Base-by-base conservation (phyloP, 176 grass and related monocot species). In the Carex cristatella region DNA sequence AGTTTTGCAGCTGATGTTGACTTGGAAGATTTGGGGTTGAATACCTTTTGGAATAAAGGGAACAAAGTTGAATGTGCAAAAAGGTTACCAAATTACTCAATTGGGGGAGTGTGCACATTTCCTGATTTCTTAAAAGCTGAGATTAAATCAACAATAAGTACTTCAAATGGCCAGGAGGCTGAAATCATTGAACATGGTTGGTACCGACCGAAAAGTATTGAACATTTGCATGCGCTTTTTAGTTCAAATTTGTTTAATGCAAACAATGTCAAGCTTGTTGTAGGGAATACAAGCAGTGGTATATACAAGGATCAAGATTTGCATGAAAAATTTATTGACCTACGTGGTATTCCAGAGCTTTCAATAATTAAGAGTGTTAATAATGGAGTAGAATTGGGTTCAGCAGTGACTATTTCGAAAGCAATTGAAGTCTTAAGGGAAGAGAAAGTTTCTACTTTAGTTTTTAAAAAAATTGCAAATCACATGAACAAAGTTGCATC, bases 1-100 rank as follows among this genome's bases (percentile, higher is more conserved):
- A 97, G 94, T 66, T 97, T 93, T 88, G 89, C 94, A 37, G 87
- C 80, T 58, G 86, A 91, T 88, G 89, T 93, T 42, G 94, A 96
- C 63, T 81, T 93, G 63, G 91, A 97, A 65, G 94, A 97, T 88
- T 84, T 97, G 40, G 94, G 91, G 18, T 85, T 97, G 8, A 93
- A 97, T 68, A 60, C 85, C 80, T 97, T 91, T 87, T 93, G 91
- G 91, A 93, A 90, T 65, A 86, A 85, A 88, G 84, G 86, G 1
- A 85, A 87, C 58, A 83, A 35, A n/a, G 42, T 87, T 2, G 68
- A 89, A 60, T 86, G 84, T 28, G 85, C 82, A 56, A 79, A 60
- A 64, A 85, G 84, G 12, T 70, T 97, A 55, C 94, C 94, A 40
- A 53, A 48, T 65, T 91, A 93, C 79, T 83, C 79, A 19, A 65